Conservation (phyloP, 805 yeast genomes). For the Saturnispora hagleri region DNA sequence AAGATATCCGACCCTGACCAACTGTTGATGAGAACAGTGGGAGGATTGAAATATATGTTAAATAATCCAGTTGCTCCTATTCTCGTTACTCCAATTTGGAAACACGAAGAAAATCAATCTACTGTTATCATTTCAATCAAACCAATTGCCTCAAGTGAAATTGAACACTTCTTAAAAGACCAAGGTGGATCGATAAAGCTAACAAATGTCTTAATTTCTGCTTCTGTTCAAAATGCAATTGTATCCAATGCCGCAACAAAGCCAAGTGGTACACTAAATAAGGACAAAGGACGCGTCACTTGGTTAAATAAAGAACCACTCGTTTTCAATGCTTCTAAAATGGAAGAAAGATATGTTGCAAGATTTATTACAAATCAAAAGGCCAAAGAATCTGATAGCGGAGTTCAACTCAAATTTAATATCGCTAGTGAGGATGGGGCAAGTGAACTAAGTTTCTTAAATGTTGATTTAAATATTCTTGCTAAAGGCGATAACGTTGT, state of each 20-base stretch:
- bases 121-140: slow-evolving; percentile 70
- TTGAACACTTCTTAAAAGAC: slow-evolving; percentile 27
- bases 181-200: slow-evolving; percentile 32
- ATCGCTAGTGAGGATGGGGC: slow-evolving; percentile 36
- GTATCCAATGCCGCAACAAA: slow-evolving; percentile 73
- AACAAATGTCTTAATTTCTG: slow-evolving; percentile 53
- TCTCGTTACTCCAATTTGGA: slow-evolving; percentile 76
- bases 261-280: slow-evolving; percentile 87
- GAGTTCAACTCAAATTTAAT: slow-evolving; percentile 63
- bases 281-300: slow-evolving; percentile 75
- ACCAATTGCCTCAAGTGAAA: slow-evolving; percentile 36
- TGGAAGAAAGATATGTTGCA: slow-evolving; percentile 69
- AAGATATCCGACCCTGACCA: slow-evolving; percentile 37
- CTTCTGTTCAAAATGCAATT: slow-evolving; percentile 52
- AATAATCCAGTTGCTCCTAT: slow-evolving; percentile 54
- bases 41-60: slow-evolving; percentile 70
- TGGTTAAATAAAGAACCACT: slow-evolving; percentile 57
- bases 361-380: slow-evolving; percentile 70
- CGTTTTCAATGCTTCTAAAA: slow-evolving; percentile 24
- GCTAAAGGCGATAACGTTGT: slow-evolving; percentile 19
- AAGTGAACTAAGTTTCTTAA: slow-evolving; percentile 33
- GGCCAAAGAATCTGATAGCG: slow-evolving; percentile 66
- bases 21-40: slow-evolving; percentile 57
- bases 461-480: slow-evolving; percentile 29
- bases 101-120: slow-evolving; percentile 75